phyloP scores from a whole-genome alignment of 179 eudicot genomes.

The Camellia oleifera region DNA sequence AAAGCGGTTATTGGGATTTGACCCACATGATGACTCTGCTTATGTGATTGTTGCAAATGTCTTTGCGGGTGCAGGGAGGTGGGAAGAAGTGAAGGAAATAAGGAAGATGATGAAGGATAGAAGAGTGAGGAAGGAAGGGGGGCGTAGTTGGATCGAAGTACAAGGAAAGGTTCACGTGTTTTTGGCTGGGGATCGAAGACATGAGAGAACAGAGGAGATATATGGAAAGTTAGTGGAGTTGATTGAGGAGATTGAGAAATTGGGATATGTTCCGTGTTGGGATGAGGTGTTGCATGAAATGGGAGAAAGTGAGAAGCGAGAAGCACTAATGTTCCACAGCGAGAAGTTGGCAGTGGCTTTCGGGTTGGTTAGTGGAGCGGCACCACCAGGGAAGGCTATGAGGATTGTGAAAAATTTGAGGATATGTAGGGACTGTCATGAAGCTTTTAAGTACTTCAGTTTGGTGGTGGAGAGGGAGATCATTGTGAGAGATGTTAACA shows the following conservation, averaged over 20 bases:
- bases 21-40: constrained; percentile 5
- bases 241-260: neutral
- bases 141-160: constrained; percentile 10
- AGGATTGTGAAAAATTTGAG: constrained; percentile 12
- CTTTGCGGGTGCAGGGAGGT: neutral
- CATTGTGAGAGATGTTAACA: constrained; percentile 12
- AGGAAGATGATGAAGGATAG: constrained; percentile 5
- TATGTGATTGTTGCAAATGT: constrained; percentile 6
- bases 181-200: constrained; percentile 9
- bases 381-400: neutral
- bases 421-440: constrained; percentile 11
- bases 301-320: constrained; percentile 2
- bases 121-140: constrained; percentile 5
- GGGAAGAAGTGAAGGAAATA: constrained; percentile 11
- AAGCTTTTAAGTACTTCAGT: neutral
- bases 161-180: constrained; percentile 6
- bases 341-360: constrained; percentile 9
- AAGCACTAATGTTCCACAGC: constrained; percentile 2
- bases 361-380: constrained; percentile 7
- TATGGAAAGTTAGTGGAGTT: constrained; percentile 4
- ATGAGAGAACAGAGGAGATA: neutral
- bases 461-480: constrained; percentile 9
- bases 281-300: constrained; percentile 7
- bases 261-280: neutral
- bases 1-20: neutral